A percentile compares a stretch with the other conserved stretches of the same genome.
Evolutionary conservation across 163 green algal species (phyloP).

Genomic region (Prototheca wickerhamii): DNA sequence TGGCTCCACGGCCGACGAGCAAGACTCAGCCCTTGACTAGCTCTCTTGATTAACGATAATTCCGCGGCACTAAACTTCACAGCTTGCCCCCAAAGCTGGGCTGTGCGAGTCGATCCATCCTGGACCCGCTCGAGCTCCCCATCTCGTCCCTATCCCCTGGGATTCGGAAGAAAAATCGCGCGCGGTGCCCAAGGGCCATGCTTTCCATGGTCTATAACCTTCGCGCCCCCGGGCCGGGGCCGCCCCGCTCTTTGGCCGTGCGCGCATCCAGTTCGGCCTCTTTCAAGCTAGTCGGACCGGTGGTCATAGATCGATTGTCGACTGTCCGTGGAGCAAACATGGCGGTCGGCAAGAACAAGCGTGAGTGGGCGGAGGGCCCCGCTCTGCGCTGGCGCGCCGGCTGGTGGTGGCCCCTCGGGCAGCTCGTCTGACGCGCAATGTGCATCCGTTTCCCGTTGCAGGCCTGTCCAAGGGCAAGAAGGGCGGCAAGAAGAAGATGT

Average conservation of each 20-base stretch:
- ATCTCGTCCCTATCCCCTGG: background rate
- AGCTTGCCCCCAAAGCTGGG: background rate
- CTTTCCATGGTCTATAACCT: background rate
- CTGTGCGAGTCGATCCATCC: background rate
- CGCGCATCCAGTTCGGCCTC: background rate
- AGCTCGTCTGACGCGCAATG: background rate
- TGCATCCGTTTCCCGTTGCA: background rate
- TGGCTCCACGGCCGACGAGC: too few species aligned
- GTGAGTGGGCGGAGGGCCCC: constrained; percentile 10
- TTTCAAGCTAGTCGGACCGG: background rate
- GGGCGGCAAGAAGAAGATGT: constrained; percentile 97
- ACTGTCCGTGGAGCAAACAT: constrained; percentile 26
- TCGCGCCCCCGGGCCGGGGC: background rate
- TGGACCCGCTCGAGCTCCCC: too few species aligned
- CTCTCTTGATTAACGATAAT: background rate
- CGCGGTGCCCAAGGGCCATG: background rate
- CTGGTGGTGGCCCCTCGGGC: background rate
- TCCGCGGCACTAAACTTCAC: background rate
- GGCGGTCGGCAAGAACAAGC: constrained; percentile 89
- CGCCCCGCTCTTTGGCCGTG: background rate
- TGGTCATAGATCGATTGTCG: background rate
- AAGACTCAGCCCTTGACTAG: too few species aligned
- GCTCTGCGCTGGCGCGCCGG: background rate
- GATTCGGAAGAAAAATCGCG: background rate
- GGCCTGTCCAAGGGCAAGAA: constrained; percentile 92